Base-by-base conservation (phyloP, 75 land plant species). In the Sequoia sempervirens region DNA sequence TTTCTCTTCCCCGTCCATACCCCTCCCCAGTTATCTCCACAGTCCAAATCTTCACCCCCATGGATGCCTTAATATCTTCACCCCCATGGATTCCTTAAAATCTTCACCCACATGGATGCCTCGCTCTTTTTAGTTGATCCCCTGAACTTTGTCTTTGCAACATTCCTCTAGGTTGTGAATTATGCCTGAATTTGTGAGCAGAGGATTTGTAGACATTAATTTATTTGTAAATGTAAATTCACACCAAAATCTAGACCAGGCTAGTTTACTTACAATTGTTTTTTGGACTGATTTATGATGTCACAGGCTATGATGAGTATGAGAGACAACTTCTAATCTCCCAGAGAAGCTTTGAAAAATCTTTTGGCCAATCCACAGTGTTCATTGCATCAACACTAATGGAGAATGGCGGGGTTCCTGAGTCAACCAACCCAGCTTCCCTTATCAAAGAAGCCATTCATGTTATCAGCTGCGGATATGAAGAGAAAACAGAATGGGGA, bases 381-480 rank as follows among this genome's bases (percentile, higher is more conserved):
- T 92, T 92, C 69, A 90, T 92, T 70, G 93, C 87, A 30, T 92
- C 91, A 8, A 90, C 93, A 41, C 79, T 92, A n/a, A 87, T 90
- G 93, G 92, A 92, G 80, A 88, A 88, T 83, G 93, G 93, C 50
- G 93, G 93, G 56, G 86, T 90, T 15, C 84, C 90, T 23, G 90
- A 90, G 28, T 90, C 91, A 37, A 82, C 80, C 20, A 80, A 90
- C 58, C 87, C 90, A 46, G 76, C 93, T 8, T 85, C 83, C 4
- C 84, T 92, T 17, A 88, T 90, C 85, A 89, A 89, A 66, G 93
- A 92, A 87, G 93, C 93, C 68, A 92, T 92, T 45, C 93, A 92
- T 86, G 93, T 90, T 79, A 92, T 92, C 40, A 85, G 93, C 87
- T 92, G 93, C 75, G 92, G 93, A 8, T 92, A 92, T 84, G 93